These are phyloP conservation scores for Aegilops sharonensis DNA, from an alignment of 176 grass and related monocot species.

Conservation along the genomic window DNA sequence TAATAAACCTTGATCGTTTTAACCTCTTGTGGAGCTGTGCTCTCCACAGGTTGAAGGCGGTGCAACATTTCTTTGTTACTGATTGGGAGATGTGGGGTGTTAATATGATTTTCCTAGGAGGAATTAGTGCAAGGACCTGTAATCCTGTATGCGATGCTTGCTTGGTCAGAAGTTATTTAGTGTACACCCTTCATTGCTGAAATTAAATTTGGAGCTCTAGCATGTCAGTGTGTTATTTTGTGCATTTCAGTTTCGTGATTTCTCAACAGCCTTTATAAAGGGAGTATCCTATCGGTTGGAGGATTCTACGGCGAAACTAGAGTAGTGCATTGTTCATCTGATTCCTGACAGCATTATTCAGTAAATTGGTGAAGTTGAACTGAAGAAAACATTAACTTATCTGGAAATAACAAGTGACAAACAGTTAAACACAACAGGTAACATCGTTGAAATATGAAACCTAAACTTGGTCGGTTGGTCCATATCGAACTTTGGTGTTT, in stretches of 20 bases:
- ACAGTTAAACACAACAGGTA: conserved; percentile 13
- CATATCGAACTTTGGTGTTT: background rate
- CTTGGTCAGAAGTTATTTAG: background rate
- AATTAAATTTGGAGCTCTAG: background rate
- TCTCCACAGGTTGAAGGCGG: background rate
- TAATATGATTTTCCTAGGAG: background rate
- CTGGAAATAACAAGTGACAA: background rate
- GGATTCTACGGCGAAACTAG: background rate
- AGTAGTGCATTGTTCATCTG: background rate
- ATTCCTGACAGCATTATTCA: background rate
- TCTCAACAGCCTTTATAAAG: background rate
- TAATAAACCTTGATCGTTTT: background rate
- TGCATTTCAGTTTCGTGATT: background rate
- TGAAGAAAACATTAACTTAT: background rate
- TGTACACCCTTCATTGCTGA: background rate
- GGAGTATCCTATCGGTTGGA: background rate
- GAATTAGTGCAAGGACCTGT: background rate
- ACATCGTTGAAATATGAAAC: background rate
- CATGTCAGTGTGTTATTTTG: background rate
- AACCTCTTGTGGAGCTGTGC: background rate
- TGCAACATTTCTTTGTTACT: background rate
- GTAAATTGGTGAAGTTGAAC: background rate
- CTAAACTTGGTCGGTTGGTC: background rate
- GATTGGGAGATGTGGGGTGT: background rate
- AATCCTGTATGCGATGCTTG: background rate